phyloP scores from a whole-genome alignment of 306 rosid genomes.

The Delonix regia region DNA sequence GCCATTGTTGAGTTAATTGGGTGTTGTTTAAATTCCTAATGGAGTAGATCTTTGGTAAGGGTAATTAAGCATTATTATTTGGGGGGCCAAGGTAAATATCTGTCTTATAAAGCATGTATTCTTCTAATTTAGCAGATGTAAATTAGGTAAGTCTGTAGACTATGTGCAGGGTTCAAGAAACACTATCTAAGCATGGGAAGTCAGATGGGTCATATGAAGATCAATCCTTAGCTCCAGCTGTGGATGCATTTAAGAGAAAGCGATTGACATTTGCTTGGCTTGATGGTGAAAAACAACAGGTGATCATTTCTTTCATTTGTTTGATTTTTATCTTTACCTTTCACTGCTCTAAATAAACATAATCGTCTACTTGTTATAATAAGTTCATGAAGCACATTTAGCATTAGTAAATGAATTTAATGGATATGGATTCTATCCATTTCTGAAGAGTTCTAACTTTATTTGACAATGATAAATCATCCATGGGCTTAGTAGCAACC shows the following conservation, averaged over 20 bases:
- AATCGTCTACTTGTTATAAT: conserved; percentile 14
- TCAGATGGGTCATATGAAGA: conserved; percentile 49
- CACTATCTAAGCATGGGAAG: conserved; percentile 52
- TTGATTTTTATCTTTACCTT: neutral
- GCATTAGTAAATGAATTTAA: conserved; percentile 15
- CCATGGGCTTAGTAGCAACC: too few relatives aligned
- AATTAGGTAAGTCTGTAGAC: conserved; percentile 66
- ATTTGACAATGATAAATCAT: conserved; percentile 12
- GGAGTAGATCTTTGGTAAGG: conserved; percentile 2
- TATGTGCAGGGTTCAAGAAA: conserved; percentile 78
- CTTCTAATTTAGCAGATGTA: conserved; percentile 37
- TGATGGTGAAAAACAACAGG: conserved; percentile 94
- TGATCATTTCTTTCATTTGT: conserved; percentile 31
- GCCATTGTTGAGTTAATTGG: conserved; percentile 7
- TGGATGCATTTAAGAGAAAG: conserved; percentile 56
- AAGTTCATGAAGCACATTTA: neutral
- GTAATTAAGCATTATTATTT: neutral
- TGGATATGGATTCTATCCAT: neutral
- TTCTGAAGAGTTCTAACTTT: conserved; percentile 4
- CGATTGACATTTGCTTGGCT: conserved; percentile 92
- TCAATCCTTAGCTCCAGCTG: conserved; percentile 59
- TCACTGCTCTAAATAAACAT: neutral
- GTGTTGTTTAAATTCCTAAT: conserved; percentile 15
- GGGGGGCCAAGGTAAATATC: neutral
- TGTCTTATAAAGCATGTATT: conserved; percentile 21